Evolutionary conservation across 2,329 filamentous ascomycete species (phyloP), one percentile per base, ranked within the genome.

Genomic region (Magnaporthales sp.): DNA sequence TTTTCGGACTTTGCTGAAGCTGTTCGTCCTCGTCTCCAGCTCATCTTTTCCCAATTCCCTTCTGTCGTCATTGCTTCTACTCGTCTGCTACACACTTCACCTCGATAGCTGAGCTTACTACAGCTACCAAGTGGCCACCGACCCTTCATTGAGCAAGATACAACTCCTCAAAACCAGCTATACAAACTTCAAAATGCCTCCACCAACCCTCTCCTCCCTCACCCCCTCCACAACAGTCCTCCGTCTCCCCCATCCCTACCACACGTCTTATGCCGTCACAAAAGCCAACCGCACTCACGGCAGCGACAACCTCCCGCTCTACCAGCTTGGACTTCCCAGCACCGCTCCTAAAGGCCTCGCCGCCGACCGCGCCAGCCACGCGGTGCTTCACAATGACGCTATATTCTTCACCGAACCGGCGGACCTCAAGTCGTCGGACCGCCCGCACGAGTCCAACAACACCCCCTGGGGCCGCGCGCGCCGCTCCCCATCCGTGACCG

Each of bases 401-500:
- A 63, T 75, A 64, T 70, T 67, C 64, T 73, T 74, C 70, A 71
- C 75, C 31, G 76, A 75, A 31, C 77, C 76, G 26, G 68, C 72
- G 60, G 70, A 74, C 62, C 71, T 74, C 69, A 75, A 74, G 65
- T 74, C 73, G 24, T 71, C 73, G 58, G 72, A 74, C 66, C 69
- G 73, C n/a, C 74, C 74, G 29, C 70, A 75, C 65, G 78, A 78
- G 38, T 83, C 82, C 67, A 83, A 85, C 75, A 86, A 86, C 74
- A 83, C 81, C 62, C 75, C 82, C 63, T 86, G 84, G 84, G 84
- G 80, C 6, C 78, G 84, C n/a, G 80, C 83, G n/a, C 77, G 83
- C 46, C 80, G 84, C 67, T 83, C 82, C 4, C 83, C 84, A 3
- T 77, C 78, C 66, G 80, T 81, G 58, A 75, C 75, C 6, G 71